Evolutionary conservation across 495 filamentous ascomycete genomes (phyloP).

Genomic region (Annulohypoxylon moriforme): DNA sequence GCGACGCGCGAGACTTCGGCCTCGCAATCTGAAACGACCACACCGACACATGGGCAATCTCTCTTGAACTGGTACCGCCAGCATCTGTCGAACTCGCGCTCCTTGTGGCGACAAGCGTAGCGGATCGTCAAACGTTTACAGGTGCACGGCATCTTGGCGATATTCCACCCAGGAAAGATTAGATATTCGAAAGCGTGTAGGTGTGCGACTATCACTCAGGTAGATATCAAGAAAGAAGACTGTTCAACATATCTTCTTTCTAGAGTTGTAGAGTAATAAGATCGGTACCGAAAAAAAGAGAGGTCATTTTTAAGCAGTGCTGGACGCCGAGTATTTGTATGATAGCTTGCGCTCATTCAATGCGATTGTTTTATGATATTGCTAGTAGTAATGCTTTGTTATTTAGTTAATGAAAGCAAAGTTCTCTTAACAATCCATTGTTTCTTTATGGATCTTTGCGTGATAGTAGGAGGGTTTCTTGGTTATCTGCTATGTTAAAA

Average conservation of each 20-base stretch:
- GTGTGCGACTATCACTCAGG: constrained; percentile 7
- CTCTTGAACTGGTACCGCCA: constrained; percentile 24
- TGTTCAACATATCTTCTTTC: background rate
- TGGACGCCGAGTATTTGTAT: constrained; percentile 17
- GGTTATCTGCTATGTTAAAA: background rate
- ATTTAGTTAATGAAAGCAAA: too few species aligned
- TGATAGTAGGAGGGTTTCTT: too few species aligned
- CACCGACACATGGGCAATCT: constrained; percentile 10
- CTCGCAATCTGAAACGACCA: constrained; percentile 9
- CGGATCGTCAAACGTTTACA: constrained; percentile 35
- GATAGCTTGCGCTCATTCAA: background rate
- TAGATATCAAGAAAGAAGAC: constrained; percentile 17
- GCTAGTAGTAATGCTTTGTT: background rate
- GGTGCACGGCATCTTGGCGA: constrained; percentile 30
- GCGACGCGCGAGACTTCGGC: background rate
- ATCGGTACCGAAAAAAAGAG: background rate
- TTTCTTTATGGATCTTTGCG: too few species aligned
- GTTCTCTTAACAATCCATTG: too few species aligned
- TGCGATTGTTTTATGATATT: constrained; percentile 15
- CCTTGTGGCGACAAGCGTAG: constrained; percentile 42
- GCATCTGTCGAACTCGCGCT: constrained; percentile 28
- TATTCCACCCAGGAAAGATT: background rate
- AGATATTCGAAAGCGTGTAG: background rate
- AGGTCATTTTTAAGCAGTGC: background rate
- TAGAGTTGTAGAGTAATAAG: background rate